Evolutionary conservation across 352 stramenopile genomes (phyloP), one percentile per base, ranked within the genome.

Genomic region (Saprolegnia diclina): DNA sequence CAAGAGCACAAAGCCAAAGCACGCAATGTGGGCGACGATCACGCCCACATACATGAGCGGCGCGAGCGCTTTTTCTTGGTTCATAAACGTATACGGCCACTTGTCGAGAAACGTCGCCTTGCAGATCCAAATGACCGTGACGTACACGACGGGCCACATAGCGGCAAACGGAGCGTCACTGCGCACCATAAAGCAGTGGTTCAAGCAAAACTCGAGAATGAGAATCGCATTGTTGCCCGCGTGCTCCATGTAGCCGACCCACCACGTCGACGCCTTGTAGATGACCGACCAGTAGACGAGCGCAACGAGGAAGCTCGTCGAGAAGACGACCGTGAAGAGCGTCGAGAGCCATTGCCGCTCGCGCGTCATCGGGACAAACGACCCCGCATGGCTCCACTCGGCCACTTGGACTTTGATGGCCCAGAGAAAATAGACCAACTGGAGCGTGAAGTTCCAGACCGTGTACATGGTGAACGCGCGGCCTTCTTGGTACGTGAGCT

Each of bases 231-330:
- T 61, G 53, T 69, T 69, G 45, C 19, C 37, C 13, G 29, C 63
- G 42, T 69, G 63, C 35, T 69, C 42, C n/a, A 62, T 32, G 5
- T 61, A 52, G 19, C 22, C 26, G 19, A 59, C 52, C 52, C 52
- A 59, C 52, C 52, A 59, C 24, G 52, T 59, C 11, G 52, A 16
- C 13, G 11, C 11, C 19, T 59, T 59, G 19, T 29, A 61, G 35
- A 59, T 59, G 63, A 69, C 45, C 18, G 16, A n/a, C 63, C 63
- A 69, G 29, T 57, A 69, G 6, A 69, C 46, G 18, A 61, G n/a
- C 19, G 42, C 24, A 24, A 69, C 63, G 22, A 69, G 63, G 38
- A 69, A 69, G 21, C 63, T 69, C 22, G 54, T 52, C 21, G 63
- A 40, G 26, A 69, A 62, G 63, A 21, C 16, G 16, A 69, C 50